A percentile compares a stretch with the other conserved stretches of the same genome.
These are phyloP conservation scores for Verruconis gallopava DNA, from an alignment of 2,329 filamentous ascomycete species.

Conservation along the genomic window DNA sequence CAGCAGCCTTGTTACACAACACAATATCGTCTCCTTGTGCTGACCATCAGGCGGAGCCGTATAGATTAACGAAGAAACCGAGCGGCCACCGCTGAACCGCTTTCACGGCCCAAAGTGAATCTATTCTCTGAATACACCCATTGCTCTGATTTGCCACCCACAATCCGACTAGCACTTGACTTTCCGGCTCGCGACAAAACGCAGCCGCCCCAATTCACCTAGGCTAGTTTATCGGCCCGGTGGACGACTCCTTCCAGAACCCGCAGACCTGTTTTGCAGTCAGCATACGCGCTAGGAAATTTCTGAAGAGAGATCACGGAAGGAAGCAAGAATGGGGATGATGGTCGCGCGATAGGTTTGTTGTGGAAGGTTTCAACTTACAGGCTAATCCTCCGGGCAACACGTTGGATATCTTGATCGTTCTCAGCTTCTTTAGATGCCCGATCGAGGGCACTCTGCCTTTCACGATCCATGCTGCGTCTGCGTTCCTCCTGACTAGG, in stretches of 20 bases:
- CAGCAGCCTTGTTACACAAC: neutral
- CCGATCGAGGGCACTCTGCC: constrained; percentile 70
- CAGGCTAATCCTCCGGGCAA: constrained; percentile 92
- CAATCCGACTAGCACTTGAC: too few species aligned
- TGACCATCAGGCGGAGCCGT: neutral
- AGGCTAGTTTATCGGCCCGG: neutral
- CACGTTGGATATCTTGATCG: constrained; percentile 71
- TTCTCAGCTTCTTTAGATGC: constrained; percentile 84
- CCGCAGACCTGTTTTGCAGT: constrained; percentile 30
- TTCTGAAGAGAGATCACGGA: constrained; percentile 13
- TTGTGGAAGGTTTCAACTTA: constrained; percentile 39
- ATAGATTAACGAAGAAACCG: neutral
- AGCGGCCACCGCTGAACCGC: neutral
- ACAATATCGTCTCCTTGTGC: too few species aligned
- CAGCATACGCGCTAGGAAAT: too few species aligned
- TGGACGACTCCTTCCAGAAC: constrained; percentile 23
- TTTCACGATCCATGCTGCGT: constrained; percentile 67
- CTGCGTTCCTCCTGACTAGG: constrained; percentile 86
- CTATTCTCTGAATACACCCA: neutral
- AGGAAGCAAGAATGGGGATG: neutral
- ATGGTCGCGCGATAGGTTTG: neutral
- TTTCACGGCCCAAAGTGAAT: neutral
- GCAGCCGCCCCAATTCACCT: too few species aligned
- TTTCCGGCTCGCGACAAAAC: too few species aligned
- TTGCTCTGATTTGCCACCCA: neutral